phyloP scores from a whole-genome alignment of 345 rosid genomes.

The Turritis glabra region DNA sequence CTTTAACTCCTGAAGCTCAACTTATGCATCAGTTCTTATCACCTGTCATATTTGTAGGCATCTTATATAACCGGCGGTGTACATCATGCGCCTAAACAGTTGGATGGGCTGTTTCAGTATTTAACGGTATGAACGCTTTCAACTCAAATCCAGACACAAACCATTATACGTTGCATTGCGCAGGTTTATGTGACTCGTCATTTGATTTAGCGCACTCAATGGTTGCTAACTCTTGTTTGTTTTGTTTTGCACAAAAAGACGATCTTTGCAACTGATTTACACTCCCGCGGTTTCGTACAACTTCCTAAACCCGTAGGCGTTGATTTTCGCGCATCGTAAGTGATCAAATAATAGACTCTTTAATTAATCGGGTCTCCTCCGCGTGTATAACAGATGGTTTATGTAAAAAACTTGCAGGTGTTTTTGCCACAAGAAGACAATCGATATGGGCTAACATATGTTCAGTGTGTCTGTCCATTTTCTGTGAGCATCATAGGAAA shows the following conservation, averaged over 20 bases:
- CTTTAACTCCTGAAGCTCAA: neutral
- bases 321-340: constrained; percentile 96
- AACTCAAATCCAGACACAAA: constrained; percentile 6
- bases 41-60: constrained; percentile 54
- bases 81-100: constrained; percentile 80
- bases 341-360: constrained; percentile 7
- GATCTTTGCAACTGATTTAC: constrained; percentile 87
- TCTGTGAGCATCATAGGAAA: constrained; percentile 89
- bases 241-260: constrained; percentile 54
- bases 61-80: constrained; percentile 91
- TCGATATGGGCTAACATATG: constrained; percentile 96
- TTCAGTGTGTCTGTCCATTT: constrained; percentile 92
- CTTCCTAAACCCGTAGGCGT: constrained; percentile 94
- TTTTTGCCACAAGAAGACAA: constrained; percentile 92
- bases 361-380: neutral
- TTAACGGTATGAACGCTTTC: constrained; percentile 60
- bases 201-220: neutral
- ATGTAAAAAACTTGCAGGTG: constrained; percentile 58
- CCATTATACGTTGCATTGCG: too few species aligned
- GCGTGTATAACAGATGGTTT: neutral
- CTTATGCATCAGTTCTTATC: constrained; percentile 21
- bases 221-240: neutral
- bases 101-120: constrained; percentile 90
- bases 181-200: neutral
- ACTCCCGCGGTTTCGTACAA: constrained; percentile 76